These are phyloP conservation scores for Pleurotus ostreatus DNA, from an alignment of 768 basidiomycete genomes.

Conservation along the genomic window DNA sequence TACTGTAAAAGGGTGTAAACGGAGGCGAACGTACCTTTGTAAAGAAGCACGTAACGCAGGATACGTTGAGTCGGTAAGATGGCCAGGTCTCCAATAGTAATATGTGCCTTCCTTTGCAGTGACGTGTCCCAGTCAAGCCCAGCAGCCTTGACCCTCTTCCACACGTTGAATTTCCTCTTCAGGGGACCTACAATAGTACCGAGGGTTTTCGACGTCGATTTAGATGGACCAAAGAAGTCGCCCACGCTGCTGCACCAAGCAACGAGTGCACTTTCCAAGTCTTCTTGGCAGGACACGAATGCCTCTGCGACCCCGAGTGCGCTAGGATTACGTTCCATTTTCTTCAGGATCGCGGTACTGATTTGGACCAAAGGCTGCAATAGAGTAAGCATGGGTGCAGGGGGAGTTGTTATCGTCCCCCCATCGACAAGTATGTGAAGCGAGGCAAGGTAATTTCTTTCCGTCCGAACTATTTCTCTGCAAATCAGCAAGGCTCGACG, in stretches of 20 bases:
- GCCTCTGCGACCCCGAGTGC: conserved; percentile 61
- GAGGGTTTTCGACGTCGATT: not conserved
- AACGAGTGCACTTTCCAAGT: conserved; percentile 53
- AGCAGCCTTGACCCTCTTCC: conserved; percentile 8
- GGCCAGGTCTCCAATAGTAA: conserved; percentile 50
- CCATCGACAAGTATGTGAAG: conserved; percentile 29
- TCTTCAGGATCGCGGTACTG: conserved; percentile 45
- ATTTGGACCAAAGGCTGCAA: conserved; percentile 45
- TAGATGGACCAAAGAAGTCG: conserved; percentile 29
- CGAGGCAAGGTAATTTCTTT: conserved; percentile 36
- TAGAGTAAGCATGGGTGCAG: conserved; percentile 48
- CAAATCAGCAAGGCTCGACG: conserved; percentile 34
- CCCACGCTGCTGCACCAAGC: conserved; percentile 59
- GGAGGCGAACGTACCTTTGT: conserved; percentile 40
- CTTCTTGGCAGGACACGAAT: conserved; percentile 48
- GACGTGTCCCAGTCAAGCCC: conserved; percentile 4
- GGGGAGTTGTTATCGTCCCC: conserved; percentile 39
- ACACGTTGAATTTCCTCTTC: conserved; percentile 17
- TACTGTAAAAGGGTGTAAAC: not conserved
- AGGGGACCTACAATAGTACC: conserved; percentile 10
- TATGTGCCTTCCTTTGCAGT: conserved; percentile 9
- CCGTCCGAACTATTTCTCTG: conserved; percentile 38
- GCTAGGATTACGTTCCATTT: conserved; percentile 57
- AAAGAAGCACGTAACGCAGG: conserved; percentile 59
- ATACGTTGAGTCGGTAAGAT: conserved; percentile 62